phyloP scores from a whole-genome alignment of 2,329 filamentous ascomycete species.

The Venturia aucupariae region DNA sequence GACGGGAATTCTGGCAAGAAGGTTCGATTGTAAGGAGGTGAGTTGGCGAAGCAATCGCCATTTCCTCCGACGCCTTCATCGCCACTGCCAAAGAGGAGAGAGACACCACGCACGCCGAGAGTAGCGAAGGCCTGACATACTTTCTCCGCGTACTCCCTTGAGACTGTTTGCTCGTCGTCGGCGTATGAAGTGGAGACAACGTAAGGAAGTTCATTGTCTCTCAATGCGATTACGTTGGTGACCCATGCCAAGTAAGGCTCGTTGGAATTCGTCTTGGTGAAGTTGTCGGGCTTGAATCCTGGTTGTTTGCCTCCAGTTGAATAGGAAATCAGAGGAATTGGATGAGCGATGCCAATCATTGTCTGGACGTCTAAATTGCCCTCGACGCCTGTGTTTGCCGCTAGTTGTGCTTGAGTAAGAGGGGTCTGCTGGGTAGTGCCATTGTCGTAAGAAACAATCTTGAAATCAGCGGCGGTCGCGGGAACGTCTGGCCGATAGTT shows the following conservation, averaged over 20 bases:
- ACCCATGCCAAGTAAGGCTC: conserved; percentile 38
- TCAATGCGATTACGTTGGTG: conserved; percentile 26
- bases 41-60: conserved; percentile 34
- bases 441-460: conserved; percentile 14
- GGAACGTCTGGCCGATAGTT: conserved; percentile 14
- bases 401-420: background rate
- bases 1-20: conserved; percentile 39
- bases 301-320: conserved; percentile 9
- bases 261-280: conserved; percentile 30
- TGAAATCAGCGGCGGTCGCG: background rate
- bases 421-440: conserved; percentile 11
- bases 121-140: conserved; percentile 33
- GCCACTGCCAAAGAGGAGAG: conserved; percentile 32
- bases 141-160: conserved; percentile 27
- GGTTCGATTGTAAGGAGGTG: conserved; percentile 26
- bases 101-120: conserved; percentile 31
- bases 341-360: conserved; percentile 13
- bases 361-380: conserved; percentile 14
- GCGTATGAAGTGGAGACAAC: conserved; percentile 32
- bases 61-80: conserved; percentile 29
- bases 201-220: conserved; percentile 26
- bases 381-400: background rate
- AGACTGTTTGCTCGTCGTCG: conserved; percentile 32
- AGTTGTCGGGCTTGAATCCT: background rate
- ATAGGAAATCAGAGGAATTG: conserved; percentile 12